Evolutionary conservation across 2,329 filamentous ascomycete genomes (phyloP).

Genomic region (Nemania diffusa): DNA sequence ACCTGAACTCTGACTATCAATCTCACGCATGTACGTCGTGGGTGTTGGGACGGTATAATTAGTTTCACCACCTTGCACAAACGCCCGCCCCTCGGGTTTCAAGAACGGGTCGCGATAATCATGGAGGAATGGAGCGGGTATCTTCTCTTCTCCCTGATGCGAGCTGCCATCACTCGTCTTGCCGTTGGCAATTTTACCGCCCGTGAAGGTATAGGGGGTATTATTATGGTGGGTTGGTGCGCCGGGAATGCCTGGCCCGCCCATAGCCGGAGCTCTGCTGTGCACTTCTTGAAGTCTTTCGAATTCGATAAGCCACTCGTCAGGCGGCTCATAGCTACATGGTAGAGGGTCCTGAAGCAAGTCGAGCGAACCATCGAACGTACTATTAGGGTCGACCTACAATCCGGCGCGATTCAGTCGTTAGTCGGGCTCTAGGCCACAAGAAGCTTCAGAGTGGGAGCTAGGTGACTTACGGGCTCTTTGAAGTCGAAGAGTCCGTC

Average conservation of each 20-base stretch:
- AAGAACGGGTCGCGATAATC: neutral
- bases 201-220: neutral
- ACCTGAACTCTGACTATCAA: neutral
- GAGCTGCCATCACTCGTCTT: neutral
- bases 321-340: neutral
- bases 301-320: slow-evolving; percentile 26
- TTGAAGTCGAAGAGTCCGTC: slow-evolving; percentile 12
- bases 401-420: neutral
- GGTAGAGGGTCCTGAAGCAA: slow-evolving; percentile 4
- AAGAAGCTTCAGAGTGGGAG: too few species aligned
- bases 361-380: too few species aligned
- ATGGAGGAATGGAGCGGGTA: neutral
- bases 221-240: neutral
- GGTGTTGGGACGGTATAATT: neutral
- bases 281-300: slow-evolving; percentile 12
- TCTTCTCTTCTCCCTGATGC: neutral
- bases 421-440: neutral
- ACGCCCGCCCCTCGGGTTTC: neutral
- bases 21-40: neutral
- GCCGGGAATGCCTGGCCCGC: neutral
- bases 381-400: slow-evolving; percentile 16
- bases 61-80: neutral
- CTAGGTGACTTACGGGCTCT: slow-evolving; percentile 9
- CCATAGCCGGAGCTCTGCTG: neutral
- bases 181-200: neutral